phyloP scores from a whole-genome alignment of 1,284 basidiomycete species.

The Rugosomyces carneus region DNA sequence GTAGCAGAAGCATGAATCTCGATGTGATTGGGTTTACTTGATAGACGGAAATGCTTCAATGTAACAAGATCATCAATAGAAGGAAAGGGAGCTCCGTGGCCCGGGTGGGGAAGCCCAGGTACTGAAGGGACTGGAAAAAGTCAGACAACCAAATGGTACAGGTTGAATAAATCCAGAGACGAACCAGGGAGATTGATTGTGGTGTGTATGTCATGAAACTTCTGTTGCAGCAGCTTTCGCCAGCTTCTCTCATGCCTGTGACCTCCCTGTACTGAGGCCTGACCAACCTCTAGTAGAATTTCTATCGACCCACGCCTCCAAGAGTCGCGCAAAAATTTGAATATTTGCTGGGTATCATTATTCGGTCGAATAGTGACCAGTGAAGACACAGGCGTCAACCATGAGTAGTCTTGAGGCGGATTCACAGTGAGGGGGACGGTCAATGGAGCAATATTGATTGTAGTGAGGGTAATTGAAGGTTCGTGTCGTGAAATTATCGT shows the following conservation, averaged over 20 bases:
- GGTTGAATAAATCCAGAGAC: conserved; percentile 20
- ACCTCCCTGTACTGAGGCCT: conserved; percentile 49
- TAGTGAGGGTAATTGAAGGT: conserved; percentile 36
- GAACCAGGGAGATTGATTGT: conserved; percentile 46
- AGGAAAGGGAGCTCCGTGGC: conserved; percentile 44
- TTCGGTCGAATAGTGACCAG: conserved; percentile 52
- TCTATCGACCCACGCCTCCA: conserved; percentile 51
- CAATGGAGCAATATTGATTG: conserved; percentile 40
- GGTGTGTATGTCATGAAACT: conserved; percentile 39
- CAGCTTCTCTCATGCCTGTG: conserved; percentile 36
- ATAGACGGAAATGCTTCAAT: conserved; percentile 50
- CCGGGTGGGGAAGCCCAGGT: conserved; percentile 61
- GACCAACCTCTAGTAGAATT: conserved; percentile 36
- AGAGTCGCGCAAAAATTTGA: conserved; percentile 47
- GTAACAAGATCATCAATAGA: conserved; percentile 52
- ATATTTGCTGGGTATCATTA: conserved; percentile 40
- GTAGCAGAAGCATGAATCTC: conserved; percentile 50
- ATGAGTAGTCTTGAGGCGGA: conserved; percentile 46
- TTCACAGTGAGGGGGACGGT: conserved; percentile 53
- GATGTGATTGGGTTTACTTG: conserved; percentile 39
- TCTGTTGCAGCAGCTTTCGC: conserved; percentile 39
- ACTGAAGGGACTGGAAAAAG: conserved; percentile 48
- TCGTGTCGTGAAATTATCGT: conserved; percentile 38
- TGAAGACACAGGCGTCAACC: conserved; percentile 52
- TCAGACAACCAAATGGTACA: conserved; percentile 3